Evolutionary conservation across 139 green algal species (phyloP).

Genomic region (Tetradesmus lagerheimii): DNA sequence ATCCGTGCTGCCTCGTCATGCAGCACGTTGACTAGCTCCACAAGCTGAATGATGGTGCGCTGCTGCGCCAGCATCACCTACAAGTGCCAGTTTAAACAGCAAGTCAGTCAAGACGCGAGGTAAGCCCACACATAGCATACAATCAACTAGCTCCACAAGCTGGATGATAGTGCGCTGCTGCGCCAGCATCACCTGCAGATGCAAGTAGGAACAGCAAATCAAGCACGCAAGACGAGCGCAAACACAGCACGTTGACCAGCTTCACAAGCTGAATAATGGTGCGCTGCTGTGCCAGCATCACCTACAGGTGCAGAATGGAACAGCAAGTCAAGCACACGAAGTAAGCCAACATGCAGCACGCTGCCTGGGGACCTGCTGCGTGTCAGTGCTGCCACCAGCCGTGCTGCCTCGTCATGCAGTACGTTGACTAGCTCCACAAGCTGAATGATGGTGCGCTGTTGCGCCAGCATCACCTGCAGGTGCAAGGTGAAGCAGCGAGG

Average conservation of each 20-base stretch:
- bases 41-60: constrained; percentile 69
- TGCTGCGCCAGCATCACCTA: constrained; percentile 78
- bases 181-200: constrained; percentile 68
- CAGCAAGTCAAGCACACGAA: too few relatives aligned
- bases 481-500: too few relatives aligned
- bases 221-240: too few relatives aligned
- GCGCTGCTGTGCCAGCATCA: constrained; percentile 75
- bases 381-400: constrained; percentile 24
- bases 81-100: background rate
- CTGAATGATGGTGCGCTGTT: constrained; percentile 72
- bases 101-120: too few relatives aligned
- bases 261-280: constrained; percentile 69
- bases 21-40: constrained; percentile 55
- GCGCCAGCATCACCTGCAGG: constrained; percentile 69
- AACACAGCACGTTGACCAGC: too few relatives aligned
- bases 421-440: constrained; percentile 63
- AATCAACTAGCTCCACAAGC: constrained; percentile 66
- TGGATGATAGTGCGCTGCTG: constrained; percentile 74
- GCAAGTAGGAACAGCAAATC: too few relatives aligned
- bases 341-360: too few relatives aligned
- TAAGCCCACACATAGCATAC: too few relatives aligned
- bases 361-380: background rate
- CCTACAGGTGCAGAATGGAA: constrained; percentile 51
- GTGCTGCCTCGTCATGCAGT: background rate
- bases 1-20: background rate